These are phyloP conservation scores for Solanum chacoense DNA, from an alignment of 305 asterid genomes.

Conservation along the genomic window DNA sequence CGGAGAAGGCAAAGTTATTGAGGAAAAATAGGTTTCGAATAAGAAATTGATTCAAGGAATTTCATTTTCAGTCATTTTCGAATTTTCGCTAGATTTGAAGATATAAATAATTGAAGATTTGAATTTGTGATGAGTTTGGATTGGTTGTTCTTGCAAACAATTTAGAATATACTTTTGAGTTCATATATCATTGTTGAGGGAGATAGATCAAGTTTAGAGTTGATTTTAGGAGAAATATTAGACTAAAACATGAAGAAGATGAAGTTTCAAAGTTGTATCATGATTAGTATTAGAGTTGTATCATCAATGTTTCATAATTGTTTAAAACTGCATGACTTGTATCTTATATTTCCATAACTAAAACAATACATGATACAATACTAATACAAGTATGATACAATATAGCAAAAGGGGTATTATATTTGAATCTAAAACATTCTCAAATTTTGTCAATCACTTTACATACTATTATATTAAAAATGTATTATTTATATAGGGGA, in stretches of 20 bases:
- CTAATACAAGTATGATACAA: background rate
- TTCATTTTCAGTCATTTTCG: background rate
- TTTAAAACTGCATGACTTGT: background rate
- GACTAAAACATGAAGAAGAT: background rate
- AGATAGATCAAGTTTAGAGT: background rate
- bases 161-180: background rate
- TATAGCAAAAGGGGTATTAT: background rate
- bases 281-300: background rate
- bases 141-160: background rate
- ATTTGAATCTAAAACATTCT: background rate
- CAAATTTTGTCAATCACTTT: background rate
- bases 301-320: background rate
- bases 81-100: background rate
- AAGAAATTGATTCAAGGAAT: background rate
- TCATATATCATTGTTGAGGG: background rate
- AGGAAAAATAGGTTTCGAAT: background rate
- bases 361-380: background rate
- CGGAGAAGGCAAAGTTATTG: background rate
- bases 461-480: background rate
- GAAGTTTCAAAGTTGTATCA: background rate
- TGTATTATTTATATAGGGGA: background rate
- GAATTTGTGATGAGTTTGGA: background rate
- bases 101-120: background rate
- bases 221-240: background rate
- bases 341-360: background rate